Percentiles rank a stretch among this genome's conserved stretches.
These are phyloP conservation scores for Begonia fuchsioides DNA, from an alignment of 306 rosid species.

Conservation along the genomic window DNA sequence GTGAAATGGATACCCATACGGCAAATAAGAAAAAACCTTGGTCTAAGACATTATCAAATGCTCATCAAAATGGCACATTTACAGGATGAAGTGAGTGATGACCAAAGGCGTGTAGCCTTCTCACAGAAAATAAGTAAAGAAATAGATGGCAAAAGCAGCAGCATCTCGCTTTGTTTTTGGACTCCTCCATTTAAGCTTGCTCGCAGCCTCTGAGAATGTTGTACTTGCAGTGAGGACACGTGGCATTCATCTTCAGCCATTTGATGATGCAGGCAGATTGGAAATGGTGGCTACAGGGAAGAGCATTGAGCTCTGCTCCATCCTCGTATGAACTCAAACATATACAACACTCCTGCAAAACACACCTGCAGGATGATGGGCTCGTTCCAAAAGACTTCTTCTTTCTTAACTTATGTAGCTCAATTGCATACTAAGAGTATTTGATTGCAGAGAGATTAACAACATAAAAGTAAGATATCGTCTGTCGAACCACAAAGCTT, in stretches of 20 bases:
- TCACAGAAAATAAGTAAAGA: not conserved
- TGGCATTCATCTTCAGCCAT: conserved; percentile 97
- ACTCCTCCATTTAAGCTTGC: conserved; percentile 33
- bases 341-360: conserved; percentile 84
- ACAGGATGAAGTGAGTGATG: too few relatives aligned
- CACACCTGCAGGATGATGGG: conserved; percentile 4
- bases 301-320: conserved; percentile 76
- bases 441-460: too few relatives aligned
- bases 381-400: not conserved
- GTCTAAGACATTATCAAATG: too few relatives aligned
- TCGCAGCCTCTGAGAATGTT: conserved; percentile 78
- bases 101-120: too few relatives aligned
- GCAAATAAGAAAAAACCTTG: too few relatives aligned
- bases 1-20: too few relatives aligned
- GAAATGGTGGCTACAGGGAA: conserved; percentile 95
- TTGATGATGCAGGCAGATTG: conserved; percentile 66
- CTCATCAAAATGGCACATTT: too few relatives aligned
- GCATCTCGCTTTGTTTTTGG: not conserved
- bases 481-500: too few relatives aligned
- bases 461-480: too few relatives aligned
- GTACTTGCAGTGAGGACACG: conserved; percentile 97
- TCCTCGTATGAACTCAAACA: conserved; percentile 81
- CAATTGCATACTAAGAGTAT: too few relatives aligned
- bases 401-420: too few relatives aligned
- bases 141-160: not conserved